Evolutionary conservation across 768 basidiomycete species (phyloP).

Genomic region (Pleurotus citrinopileatus): DNA sequence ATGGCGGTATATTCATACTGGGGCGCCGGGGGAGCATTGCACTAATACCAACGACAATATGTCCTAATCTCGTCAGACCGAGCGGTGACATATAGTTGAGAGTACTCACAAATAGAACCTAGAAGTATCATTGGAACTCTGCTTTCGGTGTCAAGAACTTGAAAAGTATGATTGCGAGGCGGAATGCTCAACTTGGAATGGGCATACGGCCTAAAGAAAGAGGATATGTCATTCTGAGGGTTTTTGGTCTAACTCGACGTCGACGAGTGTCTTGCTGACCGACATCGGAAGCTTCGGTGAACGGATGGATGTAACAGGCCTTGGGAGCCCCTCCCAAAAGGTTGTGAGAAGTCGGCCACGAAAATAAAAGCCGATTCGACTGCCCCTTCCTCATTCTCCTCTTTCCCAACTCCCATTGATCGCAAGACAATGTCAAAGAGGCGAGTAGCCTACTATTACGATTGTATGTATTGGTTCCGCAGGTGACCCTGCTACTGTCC

Average conservation of each 20-base stretch:
- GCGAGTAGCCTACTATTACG: slow-evolving; percentile 81
- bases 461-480: slow-evolving; percentile 54
- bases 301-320: too few species aligned
- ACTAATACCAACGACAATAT: neutral
- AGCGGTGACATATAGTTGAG: neutral
- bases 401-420: too few species aligned
- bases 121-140: neutral
- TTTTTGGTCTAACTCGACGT: neutral
- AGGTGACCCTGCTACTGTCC: neutral
- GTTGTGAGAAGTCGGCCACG: too few species aligned
- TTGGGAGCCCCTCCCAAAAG: too few species aligned
- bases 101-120: neutral
- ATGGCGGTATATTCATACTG: slow-evolving; percentile 10
- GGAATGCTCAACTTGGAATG: slow-evolving; percentile 2
- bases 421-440: slow-evolving; percentile 78
- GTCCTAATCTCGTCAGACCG: neutral
- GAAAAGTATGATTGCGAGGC: neutral
- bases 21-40: slow-evolving; percentile 5
- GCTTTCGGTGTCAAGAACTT: neutral
- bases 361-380: too few species aligned
- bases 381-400: too few species aligned
- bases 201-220: neutral
- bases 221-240: neutral
- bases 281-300: neutral
- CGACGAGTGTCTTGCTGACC: neutral